A percentile compares a stretch with the other conserved stretches of the same genome.
Conservation (phyloP, 1,139 yeast species). For the Taphrina confusa region DNA sequence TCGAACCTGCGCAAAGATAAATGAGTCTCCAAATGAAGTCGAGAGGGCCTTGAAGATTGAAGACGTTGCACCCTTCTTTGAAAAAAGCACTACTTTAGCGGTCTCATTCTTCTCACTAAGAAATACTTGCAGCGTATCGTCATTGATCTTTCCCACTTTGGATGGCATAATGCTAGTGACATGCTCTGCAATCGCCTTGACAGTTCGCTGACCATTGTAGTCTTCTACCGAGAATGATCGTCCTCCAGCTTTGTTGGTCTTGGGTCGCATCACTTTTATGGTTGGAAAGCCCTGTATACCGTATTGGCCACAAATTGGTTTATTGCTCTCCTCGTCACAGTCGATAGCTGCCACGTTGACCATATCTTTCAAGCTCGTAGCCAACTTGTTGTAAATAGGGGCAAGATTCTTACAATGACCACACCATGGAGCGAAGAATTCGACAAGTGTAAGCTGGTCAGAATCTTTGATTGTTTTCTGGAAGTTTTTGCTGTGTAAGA, state of each 20-base stretch:
- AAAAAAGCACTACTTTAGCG: slow-evolving; percentile 17
- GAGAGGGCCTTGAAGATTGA: slow-evolving; percentile 25
- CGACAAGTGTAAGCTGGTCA: slow-evolving; percentile 80
- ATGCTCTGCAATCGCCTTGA: slow-evolving; percentile 20
- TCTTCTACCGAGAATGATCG: slow-evolving; percentile 16
- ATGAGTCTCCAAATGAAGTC: slow-evolving; percentile 4
- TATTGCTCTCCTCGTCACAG: slow-evolving; percentile 34
- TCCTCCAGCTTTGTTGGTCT: slow-evolving; percentile 4
- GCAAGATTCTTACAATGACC: slow-evolving; percentile 97
- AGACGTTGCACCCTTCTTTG: slow-evolving; percentile 24
- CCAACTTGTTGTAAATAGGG: slow-evolving; percentile 58
- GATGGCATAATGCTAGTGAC: slow-evolving; percentile 18
- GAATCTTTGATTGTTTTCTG: slow-evolving; percentile 65
- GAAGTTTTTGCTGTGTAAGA: slow-evolving; percentile 64
- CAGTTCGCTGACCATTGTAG: slow-evolving; percentile 33
- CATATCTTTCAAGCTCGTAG: slow-evolving; percentile 46
- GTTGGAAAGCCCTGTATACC: slow-evolving; percentile 87
- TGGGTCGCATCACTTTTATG: slow-evolving; percentile 56
- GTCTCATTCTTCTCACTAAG: slow-evolving; percentile 2
- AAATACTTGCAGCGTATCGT: neutral
- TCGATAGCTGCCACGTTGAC: slow-evolving; percentile 48
- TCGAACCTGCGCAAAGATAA: slow-evolving; percentile 21
- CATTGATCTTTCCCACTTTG: slow-evolving; percentile 4
- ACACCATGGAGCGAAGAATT: slow-evolving; percentile 99
- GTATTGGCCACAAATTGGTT: slow-evolving; percentile 31